These are phyloP conservation scores for Viola pubescens DNA, from an alignment of 441 rosid genomes.

Conservation along the genomic window DNA sequence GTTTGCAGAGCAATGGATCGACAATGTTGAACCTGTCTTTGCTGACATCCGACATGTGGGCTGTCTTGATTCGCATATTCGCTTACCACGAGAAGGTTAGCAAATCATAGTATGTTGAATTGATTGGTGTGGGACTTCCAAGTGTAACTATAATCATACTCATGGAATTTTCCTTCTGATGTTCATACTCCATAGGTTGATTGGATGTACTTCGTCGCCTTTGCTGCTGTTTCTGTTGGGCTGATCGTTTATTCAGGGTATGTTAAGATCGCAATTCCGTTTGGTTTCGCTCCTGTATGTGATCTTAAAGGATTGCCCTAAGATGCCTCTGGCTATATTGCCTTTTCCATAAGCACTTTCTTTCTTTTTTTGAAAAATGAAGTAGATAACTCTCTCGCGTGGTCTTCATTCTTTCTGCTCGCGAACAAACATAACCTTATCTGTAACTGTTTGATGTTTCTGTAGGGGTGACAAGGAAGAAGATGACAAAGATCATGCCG, in stretches of 20 bases:
- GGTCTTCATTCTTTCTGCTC: not conserved
- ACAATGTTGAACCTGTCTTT: constrained; percentile 77
- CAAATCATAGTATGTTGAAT: constrained; percentile 1
- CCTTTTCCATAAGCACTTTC: not conserved
- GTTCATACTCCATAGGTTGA: constrained; percentile 43
- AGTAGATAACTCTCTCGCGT: not conserved
- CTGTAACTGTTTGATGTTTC: not conserved
- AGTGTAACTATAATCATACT: not conserved
- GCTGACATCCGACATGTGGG: constrained; percentile 91
- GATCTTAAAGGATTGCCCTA: not conserved
- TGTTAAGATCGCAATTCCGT: constrained; percentile 11
- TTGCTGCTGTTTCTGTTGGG: constrained; percentile 59
- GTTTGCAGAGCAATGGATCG: constrained; percentile 56
- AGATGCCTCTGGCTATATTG: not conserved
- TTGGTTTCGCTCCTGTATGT: not conserved
- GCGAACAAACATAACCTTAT: not conserved
- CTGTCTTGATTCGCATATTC: constrained; percentile 65
- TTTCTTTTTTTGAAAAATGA: not conserved
- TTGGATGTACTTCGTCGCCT: constrained; percentile 79
- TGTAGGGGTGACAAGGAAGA: constrained; percentile 57
- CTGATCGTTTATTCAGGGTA: constrained; percentile 71
- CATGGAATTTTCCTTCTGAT: constrained; percentile 2
- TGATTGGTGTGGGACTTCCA: not conserved
- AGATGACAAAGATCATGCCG: constrained; percentile 20
- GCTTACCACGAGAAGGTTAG: constrained; percentile 85